Base-by-base conservation (phyloP, 2,329 filamentous ascomycete species). In the Fusarium fracticaudum region DNA sequence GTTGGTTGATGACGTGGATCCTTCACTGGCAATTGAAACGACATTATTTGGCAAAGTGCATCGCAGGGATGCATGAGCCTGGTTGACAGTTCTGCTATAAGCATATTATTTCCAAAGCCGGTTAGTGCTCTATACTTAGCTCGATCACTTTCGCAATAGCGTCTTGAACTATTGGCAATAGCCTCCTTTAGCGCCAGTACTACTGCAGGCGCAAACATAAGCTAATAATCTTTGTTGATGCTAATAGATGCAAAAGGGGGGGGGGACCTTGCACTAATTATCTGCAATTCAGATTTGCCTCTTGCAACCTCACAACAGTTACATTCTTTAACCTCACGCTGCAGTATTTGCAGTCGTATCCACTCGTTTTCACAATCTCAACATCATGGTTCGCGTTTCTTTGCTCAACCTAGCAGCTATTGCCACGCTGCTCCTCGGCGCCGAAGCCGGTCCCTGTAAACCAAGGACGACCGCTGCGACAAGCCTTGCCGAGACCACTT, bases 381-480 rank as follows among this genome's bases (percentile, higher is more conserved):
- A 37, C 37, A 35, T 7, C 8, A 61, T 61, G 59, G 47, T 61
- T 43, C 47, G 26, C 6, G 4, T 54, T 43, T 35, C 47, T 17
- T 4, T 41, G 5, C 13, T 61, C 5, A 60, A 33, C 26, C 1
- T 44, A 9, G 38, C 38, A 38, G 38, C 26, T 5, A 20, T 62
- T 44, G 60, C 40, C 17, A 24, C 31, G 31, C 14, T 55, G n/a
- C 18, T 62, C 13, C 38, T 55, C 20, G 60, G 48, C 4, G 48
- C 48, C 13, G n/a, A 62, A 44, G 60, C 60, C 31, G 31, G 60
- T 11, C 60, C 48, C 6, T 62, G 60, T 10, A 33, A 41, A 4
- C 60, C 48, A 8, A 17, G 24, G 18, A 22, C 31, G 11, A 62
- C 48, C 12, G 15, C 14, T 3, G 38, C 22, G 20, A 44, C 48